Evolutionary conservation across 805 yeast genomes (phyloP).

Genomic region (Clavispora santaluciae): DNA sequence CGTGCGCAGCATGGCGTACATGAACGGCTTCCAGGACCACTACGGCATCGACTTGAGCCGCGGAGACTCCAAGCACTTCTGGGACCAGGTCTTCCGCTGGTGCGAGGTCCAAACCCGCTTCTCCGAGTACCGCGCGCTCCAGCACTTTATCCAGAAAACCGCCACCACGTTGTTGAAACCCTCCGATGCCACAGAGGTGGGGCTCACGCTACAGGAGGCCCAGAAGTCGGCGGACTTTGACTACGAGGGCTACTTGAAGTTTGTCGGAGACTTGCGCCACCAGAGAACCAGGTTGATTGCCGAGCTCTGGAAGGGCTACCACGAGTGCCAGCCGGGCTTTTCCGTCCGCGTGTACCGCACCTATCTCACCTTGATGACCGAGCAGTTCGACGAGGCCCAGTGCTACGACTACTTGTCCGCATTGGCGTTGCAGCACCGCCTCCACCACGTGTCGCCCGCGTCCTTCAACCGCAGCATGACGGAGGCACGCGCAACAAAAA

Average conservation of each 20-base stretch:
- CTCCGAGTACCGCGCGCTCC: conserved; percentile 23
- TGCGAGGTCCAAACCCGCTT: conserved; percentile 30
- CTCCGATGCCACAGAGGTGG: conserved; percentile 4
- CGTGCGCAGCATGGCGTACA: conserved; percentile 28
- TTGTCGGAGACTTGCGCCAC: conserved; percentile 18
- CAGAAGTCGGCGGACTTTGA: conserved; percentile 33
- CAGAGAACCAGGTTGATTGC: conserved; percentile 23
- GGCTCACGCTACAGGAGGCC: conserved; percentile 20
- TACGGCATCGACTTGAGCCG: conserved; percentile 21
- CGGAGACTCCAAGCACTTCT: conserved; percentile 20
- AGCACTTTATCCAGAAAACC: conserved; percentile 21
- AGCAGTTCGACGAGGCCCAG: conserved; percentile 12
- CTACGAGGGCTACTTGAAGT: conserved; percentile 32
- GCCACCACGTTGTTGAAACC: conserved; percentile 8
- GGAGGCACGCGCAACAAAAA: conserved; percentile 2
- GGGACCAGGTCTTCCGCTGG: conserved; percentile 37
- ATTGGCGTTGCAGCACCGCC: conserved; percentile 11
- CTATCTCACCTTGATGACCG: conserved; percentile 22
- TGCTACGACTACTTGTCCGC: conserved; percentile 21
- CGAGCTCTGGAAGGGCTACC: conserved; percentile 34
- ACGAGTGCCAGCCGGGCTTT: conserved; percentile 19
- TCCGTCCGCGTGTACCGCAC: conserved; percentile 21
- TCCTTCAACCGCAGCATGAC: conserved; percentile 16
- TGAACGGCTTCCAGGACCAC: conserved; percentile 31
- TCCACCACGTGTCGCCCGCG: conserved; percentile 9